These are phyloP conservation scores for Trichoderma simmonsii DNA, from an alignment of 2,329 filamentous ascomycete genomes.

Conservation along the genomic window DNA sequence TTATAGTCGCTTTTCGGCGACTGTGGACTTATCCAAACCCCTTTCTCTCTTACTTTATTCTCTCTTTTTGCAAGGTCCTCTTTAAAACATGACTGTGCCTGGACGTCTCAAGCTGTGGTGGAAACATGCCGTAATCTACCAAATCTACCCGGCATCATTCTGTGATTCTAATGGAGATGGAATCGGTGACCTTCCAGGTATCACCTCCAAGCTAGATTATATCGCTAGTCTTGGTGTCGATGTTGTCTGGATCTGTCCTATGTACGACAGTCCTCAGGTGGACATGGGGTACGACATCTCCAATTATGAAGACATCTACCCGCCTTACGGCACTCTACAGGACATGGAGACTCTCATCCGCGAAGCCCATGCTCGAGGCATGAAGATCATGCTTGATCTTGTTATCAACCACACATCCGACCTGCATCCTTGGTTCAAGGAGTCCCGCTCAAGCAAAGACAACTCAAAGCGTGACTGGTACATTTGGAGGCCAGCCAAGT, in stretches of 20 bases:
- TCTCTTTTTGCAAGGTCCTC: neutral
- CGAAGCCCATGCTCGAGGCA: constrained; percentile 58
- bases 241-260: constrained; percentile 65
- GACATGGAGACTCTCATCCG: constrained; percentile 63
- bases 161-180: constrained; percentile 57
- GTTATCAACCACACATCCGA: constrained; percentile 77
- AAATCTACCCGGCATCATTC: constrained; percentile 59
- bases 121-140: constrained; percentile 57
- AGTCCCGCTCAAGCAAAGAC: constrained; percentile 59
- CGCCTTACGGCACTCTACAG: constrained; percentile 62
- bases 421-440: constrained; percentile 68
- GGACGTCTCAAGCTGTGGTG: constrained; percentile 43
- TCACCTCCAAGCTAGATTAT: constrained; percentile 60
- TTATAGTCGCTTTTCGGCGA: neutral
- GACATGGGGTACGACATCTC: constrained; percentile 71
- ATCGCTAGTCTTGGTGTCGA: constrained; percentile 59
- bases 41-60: neutral
- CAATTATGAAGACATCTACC: constrained; percentile 64
- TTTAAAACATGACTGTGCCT: constrained; percentile 26
- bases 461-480: constrained; percentile 70
- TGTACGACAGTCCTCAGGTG: constrained; percentile 61
- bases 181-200: constrained; percentile 60
- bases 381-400: constrained; percentile 71
- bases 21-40: neutral
- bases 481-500: constrained; percentile 53